phyloP scores from a whole-genome alignment of 805 yeast species.

The Ogataea corticis region DNA sequence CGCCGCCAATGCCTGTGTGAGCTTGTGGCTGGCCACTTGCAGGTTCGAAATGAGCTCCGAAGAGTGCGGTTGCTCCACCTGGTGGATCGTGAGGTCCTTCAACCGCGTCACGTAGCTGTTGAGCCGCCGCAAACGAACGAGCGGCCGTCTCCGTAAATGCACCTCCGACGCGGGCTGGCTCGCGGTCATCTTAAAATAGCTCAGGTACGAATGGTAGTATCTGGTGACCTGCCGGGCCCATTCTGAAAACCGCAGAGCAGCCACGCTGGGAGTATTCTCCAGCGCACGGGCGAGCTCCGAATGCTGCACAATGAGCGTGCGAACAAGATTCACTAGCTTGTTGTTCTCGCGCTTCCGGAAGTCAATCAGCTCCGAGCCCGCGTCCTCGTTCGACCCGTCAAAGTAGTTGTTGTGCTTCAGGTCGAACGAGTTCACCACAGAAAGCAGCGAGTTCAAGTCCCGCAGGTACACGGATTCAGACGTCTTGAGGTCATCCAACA shows the following conservation, averaged over 20 bases:
- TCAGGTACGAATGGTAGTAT: slow-evolving; percentile 25
- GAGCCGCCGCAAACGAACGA: slow-evolving; percentile 31
- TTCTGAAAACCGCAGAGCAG: slow-evolving; percentile 15
- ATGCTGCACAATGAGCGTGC: slow-evolving; percentile 21
- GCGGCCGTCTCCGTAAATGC: slow-evolving; percentile 32
- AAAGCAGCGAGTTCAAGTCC: slow-evolving; percentile 24
- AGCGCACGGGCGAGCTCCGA: slow-evolving; percentile 15
- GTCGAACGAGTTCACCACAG: slow-evolving; percentile 27
- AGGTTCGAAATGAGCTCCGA: slow-evolving; percentile 26
- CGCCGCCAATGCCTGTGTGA: slow-evolving; percentile 16
- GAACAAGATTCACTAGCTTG: slow-evolving; percentile 17
- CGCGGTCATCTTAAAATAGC: slow-evolving; percentile 22
- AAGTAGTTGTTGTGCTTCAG: slow-evolving; percentile 30
- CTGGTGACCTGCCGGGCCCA: slow-evolving; percentile 27
- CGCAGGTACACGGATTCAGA: slow-evolving; percentile 21
- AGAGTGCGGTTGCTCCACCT: slow-evolving; percentile 21
- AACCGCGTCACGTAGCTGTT: slow-evolving; percentile 24
- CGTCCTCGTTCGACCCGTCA: slow-evolving; percentile 30
- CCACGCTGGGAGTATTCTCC: no score
- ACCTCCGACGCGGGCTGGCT: slow-evolving; percentile 30
- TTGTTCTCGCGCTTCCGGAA: slow-evolving; percentile 23
- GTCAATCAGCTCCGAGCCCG: slow-evolving; percentile 22
- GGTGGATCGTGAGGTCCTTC: slow-evolving; percentile 21
- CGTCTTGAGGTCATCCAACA: background rate
- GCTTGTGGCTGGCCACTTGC: slow-evolving; percentile 24